A percentile compares a stretch with the other conserved stretches of the same genome.
Evolutionary conservation across 2,329 filamentous ascomycete species (phyloP).

Genomic region (Sporothrix curviconia): DNA sequence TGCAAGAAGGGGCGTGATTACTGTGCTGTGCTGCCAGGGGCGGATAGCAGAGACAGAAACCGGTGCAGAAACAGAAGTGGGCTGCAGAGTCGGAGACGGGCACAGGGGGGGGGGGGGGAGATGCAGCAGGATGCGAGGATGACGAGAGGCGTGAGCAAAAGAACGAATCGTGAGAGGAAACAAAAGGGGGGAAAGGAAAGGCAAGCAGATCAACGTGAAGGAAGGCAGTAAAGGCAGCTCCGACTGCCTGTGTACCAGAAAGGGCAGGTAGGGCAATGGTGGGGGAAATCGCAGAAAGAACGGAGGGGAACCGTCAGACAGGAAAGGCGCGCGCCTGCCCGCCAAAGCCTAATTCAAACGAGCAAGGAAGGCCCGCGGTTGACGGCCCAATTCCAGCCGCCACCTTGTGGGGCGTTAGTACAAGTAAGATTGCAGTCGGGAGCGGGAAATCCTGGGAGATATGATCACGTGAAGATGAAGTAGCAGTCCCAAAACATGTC

Average conservation of each 20-base stretch:
- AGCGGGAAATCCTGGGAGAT: background rate
- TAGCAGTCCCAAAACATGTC: background rate
- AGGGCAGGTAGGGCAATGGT: slow-evolving; percentile 4
- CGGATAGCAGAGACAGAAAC: too few relatives aligned
- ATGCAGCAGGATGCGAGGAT: background rate
- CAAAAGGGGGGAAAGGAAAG: background rate
- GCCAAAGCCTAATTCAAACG: slow-evolving; percentile 4
- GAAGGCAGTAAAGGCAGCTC: too few relatives aligned
- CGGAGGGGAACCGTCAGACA: slow-evolving; percentile 2
- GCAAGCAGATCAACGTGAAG: background rate
- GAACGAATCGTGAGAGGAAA: too few relatives aligned
- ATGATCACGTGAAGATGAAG: background rate
- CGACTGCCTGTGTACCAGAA: background rate
- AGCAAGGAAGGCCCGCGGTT: slow-evolving; percentile 9
- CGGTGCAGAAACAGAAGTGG: too few relatives aligned
- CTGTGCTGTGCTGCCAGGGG: too few relatives aligned
- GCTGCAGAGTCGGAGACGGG: too few relatives aligned
- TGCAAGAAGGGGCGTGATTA: too few relatives aligned
- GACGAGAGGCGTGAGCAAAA: background rate
- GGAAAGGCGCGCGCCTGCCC: slow-evolving; percentile 3
- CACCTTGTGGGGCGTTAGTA: slow-evolving; percentile 3
- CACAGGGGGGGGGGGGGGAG: background rate
- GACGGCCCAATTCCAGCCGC: slow-evolving; percentile 4
- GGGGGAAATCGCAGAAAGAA: background rate
- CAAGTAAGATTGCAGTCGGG: slow-evolving; percentile 1